A percentile compares a stretch with the other conserved stretches of the same genome.
phyloP scores from a whole-genome alignment of 2,329 filamentous ascomycete species.

The Clonostachys rosea region DNA sequence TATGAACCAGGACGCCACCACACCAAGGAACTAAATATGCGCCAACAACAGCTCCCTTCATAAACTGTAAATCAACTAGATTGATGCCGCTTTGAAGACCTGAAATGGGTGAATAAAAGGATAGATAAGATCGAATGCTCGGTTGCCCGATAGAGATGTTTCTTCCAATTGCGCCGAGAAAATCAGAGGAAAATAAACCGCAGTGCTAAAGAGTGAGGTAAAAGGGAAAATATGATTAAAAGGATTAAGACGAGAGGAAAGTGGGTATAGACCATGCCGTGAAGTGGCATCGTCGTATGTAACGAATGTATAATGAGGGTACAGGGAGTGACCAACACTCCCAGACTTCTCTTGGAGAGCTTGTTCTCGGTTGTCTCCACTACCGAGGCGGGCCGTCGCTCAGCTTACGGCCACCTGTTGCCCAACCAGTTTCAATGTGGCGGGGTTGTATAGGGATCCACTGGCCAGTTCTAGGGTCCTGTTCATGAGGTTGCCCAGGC shows the following conservation, averaged over 20 bases:
- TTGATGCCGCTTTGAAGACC: too few species aligned
- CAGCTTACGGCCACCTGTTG: slow-evolving; percentile 18
- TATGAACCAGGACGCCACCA: too few species aligned
- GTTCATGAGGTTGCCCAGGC: slow-evolving; percentile 21
- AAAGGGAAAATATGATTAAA: not conserved
- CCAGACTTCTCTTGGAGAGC: not conserved
- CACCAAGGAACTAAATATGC: too few species aligned
- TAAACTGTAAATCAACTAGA: too few species aligned
- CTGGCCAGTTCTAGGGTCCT: slow-evolving; percentile 26
- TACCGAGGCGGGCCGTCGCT: slow-evolving; percentile 11
- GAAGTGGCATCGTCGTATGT: not conserved
- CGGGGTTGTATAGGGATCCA: slow-evolving; percentile 24
- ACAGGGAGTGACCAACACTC: not conserved
- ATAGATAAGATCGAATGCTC: not conserved
- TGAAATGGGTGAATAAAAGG: not conserved
- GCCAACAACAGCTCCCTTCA: too few species aligned
- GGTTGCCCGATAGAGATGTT: not conserved
- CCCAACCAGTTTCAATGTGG: slow-evolving; percentile 27
- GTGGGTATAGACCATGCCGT: not conserved
- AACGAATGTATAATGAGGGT: not conserved
- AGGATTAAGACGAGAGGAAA: not conserved
- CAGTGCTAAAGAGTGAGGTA: not conserved
- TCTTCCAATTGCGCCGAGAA: not conserved
- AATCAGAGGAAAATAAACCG: not conserved
- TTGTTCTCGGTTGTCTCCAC: not conserved